Base-by-base conservation (phyloP, 352 stramenopile genomes). In the Aphanomyces euteiches region DNA sequence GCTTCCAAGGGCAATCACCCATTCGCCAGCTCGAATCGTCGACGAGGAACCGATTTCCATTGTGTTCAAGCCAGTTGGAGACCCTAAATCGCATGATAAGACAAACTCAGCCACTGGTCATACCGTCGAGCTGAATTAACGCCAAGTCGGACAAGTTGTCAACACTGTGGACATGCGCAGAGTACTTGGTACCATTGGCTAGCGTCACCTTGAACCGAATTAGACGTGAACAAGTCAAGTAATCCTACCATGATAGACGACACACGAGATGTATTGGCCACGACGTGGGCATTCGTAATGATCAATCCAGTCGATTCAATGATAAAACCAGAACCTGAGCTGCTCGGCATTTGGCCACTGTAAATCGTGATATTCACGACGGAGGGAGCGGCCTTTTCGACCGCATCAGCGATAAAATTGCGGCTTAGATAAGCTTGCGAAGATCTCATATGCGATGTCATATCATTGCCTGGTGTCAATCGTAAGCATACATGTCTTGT, bases 271-370 rank as follows among this genome's bases (percentile, higher is more conserved):
- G 82, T 89, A 40, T 81, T 79, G 34, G 85, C 85, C 21, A 97
- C 82, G 4, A 98, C 93, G 66, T 98, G 93, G 1, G 90, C 90
- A 65, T 98, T 98, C 37, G 93, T 98, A 47, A 97, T 88, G 28
- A 98, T 85, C 21, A 97, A 75, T 4, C 92, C 93, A 53, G 94
- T 83, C 8, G 74, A 73, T 7, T 81, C 80, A 19, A 98, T 94
- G 66, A 98, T 91, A 57, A 98, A 98, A n/a, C 93, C 93, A 39
- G 86, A 96, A 3, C 92, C 92, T 72, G 92, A 92, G 66, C 81
- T 92, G n/a, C 76, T 80, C 47, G 84, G 73, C 47, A 90, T 89
- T 53, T 39, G 57, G 43, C 36, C 34, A 81, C 78, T 83, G 41
- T 79, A 90, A 43, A 93, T 79, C 13, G 83, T 80, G 47, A 97